phyloP scores from a whole-genome alignment of 768 basidiomycete genomes.

The Scleroderma bovista region DNA sequence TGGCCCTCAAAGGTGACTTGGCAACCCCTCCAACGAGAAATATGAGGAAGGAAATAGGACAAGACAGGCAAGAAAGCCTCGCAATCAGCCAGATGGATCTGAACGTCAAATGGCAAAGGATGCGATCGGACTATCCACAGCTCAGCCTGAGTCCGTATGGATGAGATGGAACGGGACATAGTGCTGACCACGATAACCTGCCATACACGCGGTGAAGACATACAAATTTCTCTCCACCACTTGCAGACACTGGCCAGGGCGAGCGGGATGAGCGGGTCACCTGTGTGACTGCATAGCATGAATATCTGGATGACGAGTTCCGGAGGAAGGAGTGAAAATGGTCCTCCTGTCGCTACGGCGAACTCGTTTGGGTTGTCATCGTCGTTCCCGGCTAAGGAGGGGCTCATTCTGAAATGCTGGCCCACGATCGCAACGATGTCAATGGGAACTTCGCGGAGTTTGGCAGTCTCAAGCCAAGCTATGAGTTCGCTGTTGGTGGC shows the following conservation, averaged over 20 bases:
- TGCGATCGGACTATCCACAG: conserved; percentile 51
- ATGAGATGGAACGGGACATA: conserved; percentile 24
- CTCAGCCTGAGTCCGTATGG: conserved; percentile 43
- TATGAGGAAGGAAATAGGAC: conserved; percentile 51
- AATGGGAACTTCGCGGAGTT: too few relatives aligned
- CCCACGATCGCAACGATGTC: too few relatives aligned
- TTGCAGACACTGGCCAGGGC: conserved; percentile 48
- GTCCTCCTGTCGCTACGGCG: not conserved
- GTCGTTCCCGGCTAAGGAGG: not conserved
- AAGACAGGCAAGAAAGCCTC: conserved; percentile 58
- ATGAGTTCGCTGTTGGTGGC: too few relatives aligned
- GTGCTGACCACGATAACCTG: conserved; percentile 50
- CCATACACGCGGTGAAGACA: conserved; percentile 57
- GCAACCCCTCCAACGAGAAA: conserved; percentile 56
- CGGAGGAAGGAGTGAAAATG: conserved; percentile 40
- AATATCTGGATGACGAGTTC: conserved; percentile 66
- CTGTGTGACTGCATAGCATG: conserved; percentile 32
- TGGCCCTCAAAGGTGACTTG: conserved; percentile 35
- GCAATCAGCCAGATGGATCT: conserved; percentile 41
- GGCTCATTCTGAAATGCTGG: too few relatives aligned
- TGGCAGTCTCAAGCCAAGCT: too few relatives aligned
- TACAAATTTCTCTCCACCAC: conserved; percentile 52
- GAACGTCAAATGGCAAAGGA: conserved; percentile 51
- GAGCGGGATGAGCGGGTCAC: conserved; percentile 44
- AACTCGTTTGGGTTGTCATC: not conserved